Evolutionary conservation across 345 rosid species (phyloP).

Genomic region (Microcos paniculata): DNA sequence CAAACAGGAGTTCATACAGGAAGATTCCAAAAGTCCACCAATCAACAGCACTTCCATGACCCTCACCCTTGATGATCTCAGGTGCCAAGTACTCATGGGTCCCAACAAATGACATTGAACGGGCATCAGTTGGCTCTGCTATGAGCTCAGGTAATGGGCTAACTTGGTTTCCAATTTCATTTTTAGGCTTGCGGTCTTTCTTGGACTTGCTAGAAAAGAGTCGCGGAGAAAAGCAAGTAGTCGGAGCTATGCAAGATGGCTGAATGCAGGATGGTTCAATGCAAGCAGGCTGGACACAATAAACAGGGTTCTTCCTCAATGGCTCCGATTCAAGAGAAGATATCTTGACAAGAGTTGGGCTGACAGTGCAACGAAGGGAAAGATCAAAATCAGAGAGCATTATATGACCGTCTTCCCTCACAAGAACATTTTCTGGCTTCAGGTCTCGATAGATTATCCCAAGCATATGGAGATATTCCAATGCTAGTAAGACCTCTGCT

Average conservation of each 20-base stretch:
- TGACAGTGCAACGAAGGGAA: constrained; percentile 80
- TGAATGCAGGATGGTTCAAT: constrained; percentile 84
- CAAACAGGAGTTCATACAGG: constrained; percentile 77
- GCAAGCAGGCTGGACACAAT: constrained; percentile 83
- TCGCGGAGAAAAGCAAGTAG: constrained; percentile 86
- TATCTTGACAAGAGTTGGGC: constrained; percentile 71
- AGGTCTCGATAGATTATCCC: constrained; percentile 79
- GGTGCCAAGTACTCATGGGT: constrained; percentile 92
- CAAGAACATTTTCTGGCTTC: constrained; percentile 78
- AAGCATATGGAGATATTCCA: constrained; percentile 78
- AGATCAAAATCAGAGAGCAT: constrained; percentile 87
- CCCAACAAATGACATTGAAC: constrained; percentile 95
- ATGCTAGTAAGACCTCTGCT: constrained; percentile 67
- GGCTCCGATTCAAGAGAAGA: constrained; percentile 64
- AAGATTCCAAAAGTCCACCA: constrained; percentile 98
- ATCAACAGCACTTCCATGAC: constrained; percentile 96
- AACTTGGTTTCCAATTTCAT: constrained; percentile 70
- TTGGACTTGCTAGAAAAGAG: constrained; percentile 83
- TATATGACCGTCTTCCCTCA: constrained; percentile 74
- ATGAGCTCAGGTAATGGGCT: constrained; percentile 86
- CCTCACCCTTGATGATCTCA: constrained; percentile 90
- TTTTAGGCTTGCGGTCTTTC: constrained; percentile 68
- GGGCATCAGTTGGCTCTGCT: constrained; percentile 90
- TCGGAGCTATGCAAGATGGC: constrained; percentile 80
- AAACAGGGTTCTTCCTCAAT: constrained; percentile 59